A percentile compares a stretch with the other conserved stretches of the same genome.
phyloP scores from a whole-genome alignment of 768 basidiomycete genomes.

The Mycena capillaripes region DNA sequence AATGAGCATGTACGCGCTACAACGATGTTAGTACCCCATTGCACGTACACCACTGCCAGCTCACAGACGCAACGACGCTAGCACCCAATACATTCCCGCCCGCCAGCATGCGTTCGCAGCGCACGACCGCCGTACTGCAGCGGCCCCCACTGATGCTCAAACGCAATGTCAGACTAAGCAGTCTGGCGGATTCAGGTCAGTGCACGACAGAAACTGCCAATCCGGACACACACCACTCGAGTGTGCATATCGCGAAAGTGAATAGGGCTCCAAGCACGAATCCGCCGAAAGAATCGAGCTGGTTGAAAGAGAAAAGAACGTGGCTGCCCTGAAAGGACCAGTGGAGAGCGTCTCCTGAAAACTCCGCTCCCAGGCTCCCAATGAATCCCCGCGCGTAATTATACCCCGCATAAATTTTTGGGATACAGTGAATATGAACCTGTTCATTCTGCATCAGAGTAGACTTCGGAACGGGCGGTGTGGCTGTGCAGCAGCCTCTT shows the following conservation, averaged over 20 bases:
- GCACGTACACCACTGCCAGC: conserved; percentile 39
- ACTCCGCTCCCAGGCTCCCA: too few species aligned
- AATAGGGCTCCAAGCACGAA: conserved; percentile 58
- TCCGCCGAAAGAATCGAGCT: conserved; percentile 61
- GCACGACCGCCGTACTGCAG: conserved; percentile 50
- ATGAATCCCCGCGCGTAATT: too few species aligned
- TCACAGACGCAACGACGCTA: conserved; percentile 73
- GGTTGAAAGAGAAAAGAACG: conserved; percentile 55
- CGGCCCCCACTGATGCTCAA: conserved; percentile 66
- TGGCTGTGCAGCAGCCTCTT: too few species aligned
- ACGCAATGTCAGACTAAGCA: conserved; percentile 62
- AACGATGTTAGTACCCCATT: conserved; percentile 12
- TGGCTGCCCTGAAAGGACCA: conserved; percentile 57
- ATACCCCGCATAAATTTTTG: too few species aligned
- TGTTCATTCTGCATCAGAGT: too few species aligned
- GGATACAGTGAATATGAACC: too few species aligned
- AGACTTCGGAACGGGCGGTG: too few species aligned
- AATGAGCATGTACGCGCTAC: conserved; percentile 79
- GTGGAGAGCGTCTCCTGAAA: conserved; percentile 47
- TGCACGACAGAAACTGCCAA: not conserved
- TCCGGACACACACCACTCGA: conserved; percentile 64
- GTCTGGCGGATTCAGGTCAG: conserved; percentile 47
- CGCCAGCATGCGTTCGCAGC: conserved; percentile 66
- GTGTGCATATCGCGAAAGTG: conserved; percentile 61
- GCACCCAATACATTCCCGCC: conserved; percentile 66